These are phyloP conservation scores for Pogostemon cablin DNA, from an alignment of 257 asterid species.

Conservation along the genomic window DNA sequence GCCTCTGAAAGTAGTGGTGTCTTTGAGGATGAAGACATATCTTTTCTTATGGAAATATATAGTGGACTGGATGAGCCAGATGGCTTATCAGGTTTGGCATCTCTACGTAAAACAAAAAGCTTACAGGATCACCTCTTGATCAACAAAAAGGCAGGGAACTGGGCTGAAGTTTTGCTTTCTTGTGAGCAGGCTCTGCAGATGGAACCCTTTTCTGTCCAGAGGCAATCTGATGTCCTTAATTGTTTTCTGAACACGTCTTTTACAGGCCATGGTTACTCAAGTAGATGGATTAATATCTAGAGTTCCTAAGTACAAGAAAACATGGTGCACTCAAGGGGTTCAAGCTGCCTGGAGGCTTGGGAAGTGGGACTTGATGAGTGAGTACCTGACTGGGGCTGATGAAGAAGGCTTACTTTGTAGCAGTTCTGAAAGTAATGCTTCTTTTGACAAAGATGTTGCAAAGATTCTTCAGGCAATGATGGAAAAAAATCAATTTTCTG, in stretches of 20 bases:
- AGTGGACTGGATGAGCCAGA: slow-evolving; percentile 95
- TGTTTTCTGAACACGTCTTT: slow-evolving; percentile 91
- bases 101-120: slow-evolving; percentile 79
- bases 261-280: slow-evolving; percentile 93
- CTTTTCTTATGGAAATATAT: slow-evolving; percentile 86
- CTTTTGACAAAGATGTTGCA: slow-evolving; percentile 92
- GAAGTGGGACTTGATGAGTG: slow-evolving; percentile 98
- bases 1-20: slow-evolving; percentile 82
- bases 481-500: slow-evolving; percentile 73
- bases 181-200: slow-evolving; percentile 97
- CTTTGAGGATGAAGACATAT: slow-evolving; percentile 88
- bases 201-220: slow-evolving; percentile 82
- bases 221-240: slow-evolving; percentile 95
- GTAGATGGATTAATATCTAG: slow-evolving; percentile 91
- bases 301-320: slow-evolving; percentile 71
- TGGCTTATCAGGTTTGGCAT: slow-evolving; percentile 93
- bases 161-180: slow-evolving; percentile 96
- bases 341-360: slow-evolving; percentile 99
- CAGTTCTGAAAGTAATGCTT: slow-evolving; percentile 95
- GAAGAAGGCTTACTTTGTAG: slow-evolving; percentile 84
- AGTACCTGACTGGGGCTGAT: slow-evolving; percentile 80
- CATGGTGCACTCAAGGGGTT: slow-evolving; percentile 99
- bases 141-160: slow-evolving; percentile 90
- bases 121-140: slow-evolving; percentile 87
- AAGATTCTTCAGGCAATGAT: slow-evolving; percentile 93